A percentile compares a stretch with the other conserved stretches of the same genome.
These are phyloP conservation scores for Teunomyces kruisii DNA, from an alignment of 805 yeast species.

Conservation along the genomic window DNA sequence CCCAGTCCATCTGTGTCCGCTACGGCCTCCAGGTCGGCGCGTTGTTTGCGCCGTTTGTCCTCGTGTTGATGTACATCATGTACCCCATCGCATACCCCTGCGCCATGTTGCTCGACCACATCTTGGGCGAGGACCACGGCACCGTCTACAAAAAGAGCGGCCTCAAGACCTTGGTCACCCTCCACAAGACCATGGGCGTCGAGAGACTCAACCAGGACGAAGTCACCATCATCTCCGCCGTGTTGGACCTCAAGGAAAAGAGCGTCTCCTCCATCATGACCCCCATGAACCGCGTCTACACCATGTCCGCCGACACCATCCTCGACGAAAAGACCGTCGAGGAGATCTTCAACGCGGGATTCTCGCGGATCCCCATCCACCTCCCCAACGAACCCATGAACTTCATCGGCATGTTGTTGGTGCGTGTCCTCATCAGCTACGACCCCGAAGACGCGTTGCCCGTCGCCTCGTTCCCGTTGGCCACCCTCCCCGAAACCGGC, in stretches of 20 bases:
- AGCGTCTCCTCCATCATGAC: constrained; percentile 88
- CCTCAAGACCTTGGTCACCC: constrained; percentile 85
- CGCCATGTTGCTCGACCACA: constrained; percentile 73
- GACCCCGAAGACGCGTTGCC: constrained; percentile 96
- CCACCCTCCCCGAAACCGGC: constrained; percentile 92
- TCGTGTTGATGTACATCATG: constrained; percentile 79
- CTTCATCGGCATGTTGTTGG: constrained; percentile 93
- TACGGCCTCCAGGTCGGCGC: constrained; percentile 93
- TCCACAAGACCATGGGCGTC: constrained; percentile 93
- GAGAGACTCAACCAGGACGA: constrained; percentile 93
- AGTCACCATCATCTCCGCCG: constrained; percentile 93
- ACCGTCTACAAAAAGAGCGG: constrained; percentile 92
- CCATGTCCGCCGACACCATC: constrained; percentile 79
- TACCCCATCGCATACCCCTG: constrained; percentile 93
- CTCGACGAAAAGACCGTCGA: constrained; percentile 84
- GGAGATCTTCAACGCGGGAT: constrained; percentile 90
- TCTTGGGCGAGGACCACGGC: constrained; percentile 94
- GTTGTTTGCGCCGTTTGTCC: constrained; percentile 84
- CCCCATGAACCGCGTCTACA: constrained; percentile 85
- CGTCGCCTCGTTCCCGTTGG: constrained; percentile 89
- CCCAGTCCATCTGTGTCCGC: constrained; percentile 89
- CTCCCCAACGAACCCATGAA: constrained; percentile 85
- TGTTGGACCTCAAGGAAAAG: constrained; percentile 89
- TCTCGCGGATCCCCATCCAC: constrained; percentile 91
- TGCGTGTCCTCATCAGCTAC: constrained; percentile 86